These are phyloP conservation scores for Uncinocarpus reesii DNA, from an alignment of 2,329 filamentous ascomycete species.

Conservation along the genomic window DNA sequence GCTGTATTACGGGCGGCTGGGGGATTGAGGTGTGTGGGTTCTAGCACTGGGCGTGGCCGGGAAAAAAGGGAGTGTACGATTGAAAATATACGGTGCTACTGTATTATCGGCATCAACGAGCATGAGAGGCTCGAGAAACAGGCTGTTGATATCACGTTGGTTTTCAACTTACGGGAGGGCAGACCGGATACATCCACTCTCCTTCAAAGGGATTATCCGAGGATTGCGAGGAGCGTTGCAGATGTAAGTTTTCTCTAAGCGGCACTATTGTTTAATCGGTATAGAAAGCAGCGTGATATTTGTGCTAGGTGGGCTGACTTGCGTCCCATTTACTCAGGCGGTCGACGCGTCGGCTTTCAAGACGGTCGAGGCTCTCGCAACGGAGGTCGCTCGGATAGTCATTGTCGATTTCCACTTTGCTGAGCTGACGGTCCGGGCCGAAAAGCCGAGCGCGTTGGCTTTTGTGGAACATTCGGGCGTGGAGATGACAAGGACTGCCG, in stretches of 20 bases:
- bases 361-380: slow-evolving; percentile 44
- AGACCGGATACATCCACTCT: slow-evolving; percentile 21
- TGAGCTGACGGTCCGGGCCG: slow-evolving; percentile 39
- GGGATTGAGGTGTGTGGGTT: slow-evolving; percentile 31
- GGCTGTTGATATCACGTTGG: slow-evolving; percentile 36
- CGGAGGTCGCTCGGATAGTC: slow-evolving; percentile 38
- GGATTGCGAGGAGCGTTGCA: slow-evolving; percentile 31
- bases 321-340: slow-evolving; percentile 22
- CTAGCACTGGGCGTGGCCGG: slow-evolving; percentile 24
- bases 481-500: slow-evolving; percentile 39
- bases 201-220: slow-evolving; percentile 32
- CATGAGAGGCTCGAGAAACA: slow-evolving; percentile 45
- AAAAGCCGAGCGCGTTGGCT: slow-evolving; percentile 43
- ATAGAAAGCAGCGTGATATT: background rate
- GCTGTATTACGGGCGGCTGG: slow-evolving; percentile 36
- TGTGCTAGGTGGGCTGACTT: background rate
- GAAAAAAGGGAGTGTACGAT: slow-evolving; percentile 34
- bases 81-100: slow-evolving; percentile 36
- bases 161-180: slow-evolving; percentile 26
- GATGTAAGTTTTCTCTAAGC: slow-evolving; percentile 29
- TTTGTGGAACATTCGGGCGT: slow-evolving; percentile 41
- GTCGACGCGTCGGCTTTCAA: slow-evolving; percentile 42
- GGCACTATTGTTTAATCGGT: slow-evolving; percentile 6
- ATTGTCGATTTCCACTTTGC: slow-evolving; percentile 38
- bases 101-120: slow-evolving; percentile 44